A percentile compares a stretch with the other conserved stretches of the same genome.
Evolutionary conservation across 225 moss, liverwort and hornwort genomes (phyloP).

Genomic region (Thuidium tamariscinum): DNA sequence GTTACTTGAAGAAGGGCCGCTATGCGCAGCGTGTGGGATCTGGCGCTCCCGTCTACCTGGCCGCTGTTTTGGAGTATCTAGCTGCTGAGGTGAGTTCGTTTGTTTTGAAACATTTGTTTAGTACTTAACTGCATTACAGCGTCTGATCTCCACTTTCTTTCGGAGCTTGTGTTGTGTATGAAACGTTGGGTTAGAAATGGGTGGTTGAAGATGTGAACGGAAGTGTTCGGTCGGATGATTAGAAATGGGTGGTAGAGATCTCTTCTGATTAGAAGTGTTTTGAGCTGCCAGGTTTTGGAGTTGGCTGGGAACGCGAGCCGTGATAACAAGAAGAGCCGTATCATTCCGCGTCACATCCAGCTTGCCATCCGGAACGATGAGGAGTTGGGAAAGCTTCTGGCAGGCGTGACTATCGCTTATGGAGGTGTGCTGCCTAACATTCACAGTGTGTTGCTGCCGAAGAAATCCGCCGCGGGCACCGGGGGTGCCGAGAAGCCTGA

Average conservation of each 20-base stretch:
- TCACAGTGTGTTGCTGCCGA: slow-evolving; percentile 21
- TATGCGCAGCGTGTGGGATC: slow-evolving; percentile 17
- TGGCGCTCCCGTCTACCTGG: slow-evolving; percentile 9
- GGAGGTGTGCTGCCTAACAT: slow-evolving; percentile 35
- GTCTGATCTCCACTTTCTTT: accelerated
- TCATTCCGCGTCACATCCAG: slow-evolving; percentile 41
- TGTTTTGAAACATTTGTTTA: accelerated
- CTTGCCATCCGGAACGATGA: slow-evolving; percentile 43
- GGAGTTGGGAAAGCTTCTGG: slow-evolving; percentile 32
- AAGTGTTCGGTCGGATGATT: too few species aligned
- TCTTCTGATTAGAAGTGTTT: background rate
- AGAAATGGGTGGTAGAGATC: too few species aligned
- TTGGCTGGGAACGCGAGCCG: slow-evolving; percentile 40
- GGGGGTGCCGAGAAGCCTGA: background rate
- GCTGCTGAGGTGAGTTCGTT: background rate
- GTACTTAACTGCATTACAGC: background rate
- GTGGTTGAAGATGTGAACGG: too few species aligned
- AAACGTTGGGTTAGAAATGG: too few species aligned
- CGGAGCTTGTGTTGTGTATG: too few species aligned
- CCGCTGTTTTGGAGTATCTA: slow-evolving; percentile 14
- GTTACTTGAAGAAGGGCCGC: slow-evolving; percentile 7
- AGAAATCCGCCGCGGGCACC: slow-evolving; percentile 4
- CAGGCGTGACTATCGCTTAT: slow-evolving; percentile 24
- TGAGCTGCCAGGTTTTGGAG: slow-evolving; percentile 18
- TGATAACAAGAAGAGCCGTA: slow-evolving; percentile 48